phyloP scores from a whole-genome alignment of 2,329 filamentous ascomycete genomes.

The Aureobasidium leucospermi region DNA sequence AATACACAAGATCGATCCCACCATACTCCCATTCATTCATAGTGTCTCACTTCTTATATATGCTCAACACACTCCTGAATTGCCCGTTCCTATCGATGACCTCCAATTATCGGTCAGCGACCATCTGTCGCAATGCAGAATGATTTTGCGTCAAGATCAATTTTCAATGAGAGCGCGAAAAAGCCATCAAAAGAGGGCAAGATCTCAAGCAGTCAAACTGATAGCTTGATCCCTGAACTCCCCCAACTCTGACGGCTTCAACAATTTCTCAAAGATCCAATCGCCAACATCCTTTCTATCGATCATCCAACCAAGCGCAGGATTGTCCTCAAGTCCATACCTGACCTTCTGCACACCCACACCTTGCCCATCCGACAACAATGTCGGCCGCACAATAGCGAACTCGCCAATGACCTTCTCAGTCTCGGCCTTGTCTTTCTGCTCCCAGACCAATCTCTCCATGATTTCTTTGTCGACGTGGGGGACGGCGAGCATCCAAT shows the following conservation, averaged over 20 bases:
- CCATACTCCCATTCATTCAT: too few relatives aligned
- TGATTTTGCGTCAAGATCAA: too few relatives aligned
- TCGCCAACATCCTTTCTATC: slow-evolving; percentile 32
- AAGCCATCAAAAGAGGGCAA: too few relatives aligned
- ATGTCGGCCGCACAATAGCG: slow-evolving; percentile 31
- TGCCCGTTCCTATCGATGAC: too few relatives aligned
- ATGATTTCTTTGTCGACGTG: slow-evolving; percentile 35
- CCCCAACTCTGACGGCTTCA: slow-evolving; percentile 20
- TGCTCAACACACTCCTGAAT: too few relatives aligned
- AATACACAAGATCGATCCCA: too few relatives aligned
- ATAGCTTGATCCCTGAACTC: slow-evolving; percentile 28
- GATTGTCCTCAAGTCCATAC: slow-evolving; percentile 26
- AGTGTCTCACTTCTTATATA: too few relatives aligned
- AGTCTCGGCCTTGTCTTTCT: slow-evolving; percentile 18
- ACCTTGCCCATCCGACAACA: slow-evolving; percentile 28
- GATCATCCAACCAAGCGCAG: slow-evolving; percentile 33
- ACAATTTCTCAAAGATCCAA: slow-evolving; percentile 32
- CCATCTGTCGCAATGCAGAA: too few relatives aligned
- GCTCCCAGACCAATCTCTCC: slow-evolving; percentile 26
- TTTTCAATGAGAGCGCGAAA: too few relatives aligned
- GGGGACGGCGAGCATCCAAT: slow-evolving; percentile 27
- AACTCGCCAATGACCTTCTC: slow-evolving; percentile 23
- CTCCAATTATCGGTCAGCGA: too few relatives aligned
- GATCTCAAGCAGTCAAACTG: slow-evolving; percentile 28
- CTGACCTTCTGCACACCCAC: slow-evolving; percentile 25